Base-by-base conservation (phyloP, 73 alveolate species). In the Paramecium bursaria region DNA sequence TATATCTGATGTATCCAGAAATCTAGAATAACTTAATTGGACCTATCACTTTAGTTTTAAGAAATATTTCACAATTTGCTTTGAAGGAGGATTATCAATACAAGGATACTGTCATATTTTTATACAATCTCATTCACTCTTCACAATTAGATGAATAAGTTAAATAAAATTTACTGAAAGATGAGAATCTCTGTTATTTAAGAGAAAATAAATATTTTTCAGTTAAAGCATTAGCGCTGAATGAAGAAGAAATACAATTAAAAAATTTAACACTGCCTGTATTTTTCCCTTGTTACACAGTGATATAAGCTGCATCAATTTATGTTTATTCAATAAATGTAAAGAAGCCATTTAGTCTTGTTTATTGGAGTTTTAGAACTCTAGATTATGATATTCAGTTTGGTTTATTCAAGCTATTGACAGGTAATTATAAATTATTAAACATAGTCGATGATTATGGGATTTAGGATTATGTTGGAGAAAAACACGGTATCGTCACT, bases 341-440 rank as follows among this genome's bases (percentile, higher is more conserved):
- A 0, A 73, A 61, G 15, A 79, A 54, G 25, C 74, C 55, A 4
- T 50, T 53, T 53, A 49, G 85, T 11, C 50, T 79, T 11, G 46
- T 79, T 10, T 79, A 48, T 53, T 79, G 89, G 89, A 54, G 85
- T n/a, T 79, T 79, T 9, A 79, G 60, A 79, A 79, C 89, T 54
- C 52, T 54, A 4, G 76, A 79, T 79, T 79, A 79, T 54, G 89
- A 79, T 79, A 57, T 79, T 48, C 46, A 67, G 25, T 79, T 79
- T 79, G 89, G 89, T 49, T 46, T 79, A 13, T 79, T 79, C 7
- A 79, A 79, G 42, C n/a, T n/a, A n/a, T n/a, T n/a, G n/a, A n/a
- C n/a, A n/a, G n/a, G n/a, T n/a, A n/a, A n/a, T n/a, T n/a, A n/a
- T n/a, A n/a, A n/a, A n/a, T n/a, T n/a, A n/a, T 25, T 79, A 35